phyloP scores from a whole-genome alignment of 2,329 filamentous ascomycete species.

The Aspergillus ruber region DNA sequence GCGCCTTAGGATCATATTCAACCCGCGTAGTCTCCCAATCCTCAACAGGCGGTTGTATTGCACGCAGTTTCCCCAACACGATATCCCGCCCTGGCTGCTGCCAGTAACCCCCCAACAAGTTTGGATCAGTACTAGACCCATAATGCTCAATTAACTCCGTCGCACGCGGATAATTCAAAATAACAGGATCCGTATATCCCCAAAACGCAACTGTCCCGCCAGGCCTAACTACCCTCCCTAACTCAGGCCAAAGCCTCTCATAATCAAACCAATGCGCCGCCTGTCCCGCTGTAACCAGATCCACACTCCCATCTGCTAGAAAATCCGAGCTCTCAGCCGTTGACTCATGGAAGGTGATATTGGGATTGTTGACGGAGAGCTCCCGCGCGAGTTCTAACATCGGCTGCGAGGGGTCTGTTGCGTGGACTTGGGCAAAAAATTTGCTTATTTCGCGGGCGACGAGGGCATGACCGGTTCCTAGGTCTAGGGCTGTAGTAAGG shows the following conservation, averaged over 20 bases:
- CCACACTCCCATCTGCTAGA: conserved; percentile 45
- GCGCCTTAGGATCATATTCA: conserved; percentile 48
- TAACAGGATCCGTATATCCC: conserved; percentile 60
- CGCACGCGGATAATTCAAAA: conserved; percentile 48
- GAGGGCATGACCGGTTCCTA: conserved; percentile 5
- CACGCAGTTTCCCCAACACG: conserved; percentile 47
- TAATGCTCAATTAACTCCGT: conserved; percentile 51
- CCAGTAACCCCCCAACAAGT: conserved; percentile 54
- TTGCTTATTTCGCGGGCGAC: conserved; percentile 2
- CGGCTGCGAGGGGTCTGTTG: conserved; percentile 7
- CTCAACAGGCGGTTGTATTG: conserved; percentile 45
- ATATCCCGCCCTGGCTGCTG: conserved; percentile 51
- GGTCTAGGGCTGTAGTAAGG: not conserved
- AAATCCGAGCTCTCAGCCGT: conserved; percentile 51
- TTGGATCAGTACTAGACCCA: conserved; percentile 47
- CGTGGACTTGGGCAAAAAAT: not conserved
- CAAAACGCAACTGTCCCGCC: conserved; percentile 59
- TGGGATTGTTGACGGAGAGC: conserved; percentile 17
- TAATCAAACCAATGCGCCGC: conserved; percentile 64
- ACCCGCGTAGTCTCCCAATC: conserved; percentile 50
- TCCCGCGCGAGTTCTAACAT: conserved; percentile 26
- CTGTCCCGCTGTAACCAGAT: conserved; percentile 49
- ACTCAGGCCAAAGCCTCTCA: conserved; percentile 47
- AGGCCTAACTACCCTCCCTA: conserved; percentile 48
- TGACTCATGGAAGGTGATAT: conserved; percentile 46